These are phyloP conservation scores for Ananas comosus DNA, from an alignment of 176 grass and related monocot genomes.

Conservation along the genomic window DNA sequence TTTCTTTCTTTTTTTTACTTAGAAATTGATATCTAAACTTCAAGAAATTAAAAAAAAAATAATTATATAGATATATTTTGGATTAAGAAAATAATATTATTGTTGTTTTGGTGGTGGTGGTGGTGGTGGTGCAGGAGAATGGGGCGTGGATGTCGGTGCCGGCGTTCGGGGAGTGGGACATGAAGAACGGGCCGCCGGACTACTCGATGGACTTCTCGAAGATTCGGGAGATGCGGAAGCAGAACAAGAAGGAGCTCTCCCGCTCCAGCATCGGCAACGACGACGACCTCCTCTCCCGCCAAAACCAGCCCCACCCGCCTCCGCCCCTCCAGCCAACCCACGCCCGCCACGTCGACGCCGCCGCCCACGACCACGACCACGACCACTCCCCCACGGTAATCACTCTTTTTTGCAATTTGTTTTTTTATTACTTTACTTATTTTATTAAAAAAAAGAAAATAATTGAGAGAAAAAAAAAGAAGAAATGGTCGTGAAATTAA, in stretches of 20 bases:
- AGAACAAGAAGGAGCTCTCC: constrained; percentile 94
- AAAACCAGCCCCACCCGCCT: constrained; percentile 23
- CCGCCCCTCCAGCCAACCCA: constrained; percentile 2
- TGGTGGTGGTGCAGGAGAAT: constrained; percentile 25
- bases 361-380: constrained; percentile 24
- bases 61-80: too few relatives aligned
- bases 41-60: too few relatives aligned
- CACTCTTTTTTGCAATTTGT: too few relatives aligned
- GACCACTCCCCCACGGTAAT: constrained; percentile 50
- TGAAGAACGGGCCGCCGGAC: constrained; percentile 89
- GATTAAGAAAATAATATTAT: too few relatives aligned
- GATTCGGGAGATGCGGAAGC: constrained; percentile 92
- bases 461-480: background rate
- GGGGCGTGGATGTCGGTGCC: constrained; percentile 76
- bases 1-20: too few relatives aligned
- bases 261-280: constrained; percentile 65
- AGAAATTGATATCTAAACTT: background rate
- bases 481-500: too few relatives aligned
- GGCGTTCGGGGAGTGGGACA: constrained; percentile 87
- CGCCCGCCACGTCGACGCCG: constrained; percentile 14
- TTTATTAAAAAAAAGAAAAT: background rate
- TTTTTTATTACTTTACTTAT: background rate
- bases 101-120: too few relatives aligned
- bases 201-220: constrained; percentile 99
- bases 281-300: constrained; percentile 27